Evolutionary conservation across 176 grass and related monocot species (phyloP), one percentile per base, ranked within the genome.

Genomic region (Ananas comosus): DNA sequence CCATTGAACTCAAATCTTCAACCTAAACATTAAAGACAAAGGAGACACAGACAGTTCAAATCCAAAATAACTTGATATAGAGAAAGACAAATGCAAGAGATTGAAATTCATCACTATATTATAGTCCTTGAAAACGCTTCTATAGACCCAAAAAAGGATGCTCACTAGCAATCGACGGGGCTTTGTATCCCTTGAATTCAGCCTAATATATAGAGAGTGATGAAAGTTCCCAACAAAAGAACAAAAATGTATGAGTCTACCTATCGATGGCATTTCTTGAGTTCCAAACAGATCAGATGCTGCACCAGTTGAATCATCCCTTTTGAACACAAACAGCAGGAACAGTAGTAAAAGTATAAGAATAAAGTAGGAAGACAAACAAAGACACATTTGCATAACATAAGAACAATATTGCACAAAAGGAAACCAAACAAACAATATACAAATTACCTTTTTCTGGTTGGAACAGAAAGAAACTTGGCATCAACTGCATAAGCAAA

Each of bases 401-500:
- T 17, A 2, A 59, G 14, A 10, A 19, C n/a, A 14, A 19, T 59
- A 59, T 59, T 59, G 16, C 8, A 18, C 8, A 18, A n/a, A 59
- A 59, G 14, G 54, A 59, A 9, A 59, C 14, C 52, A 56, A 56
- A 56, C 2, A 56, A 12, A 12, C 12, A n/a, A 56, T 12, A 51
- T 70, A 13, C 49, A 27, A 27, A 74, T 58, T 91, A 96, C 91
- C 91, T 86, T 63, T 79, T 96, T 54, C 81, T 91, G 70, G 63
- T 67, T 52, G 87, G 85, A 67, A 85, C 82, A 66, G 91, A 73
- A 14, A 96, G 88, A 81, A 79, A 64, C 71, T 96, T 79, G 53
- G 84, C 91, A 80, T 91, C 74, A 50, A 99, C 94, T 99, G 72
- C 61, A 90, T 73, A 67, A 65, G 82, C 49, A 78, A 50, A 25